phyloP scores from a whole-genome alignment of 331 rosid species.

The Malus hybrid region DNA sequence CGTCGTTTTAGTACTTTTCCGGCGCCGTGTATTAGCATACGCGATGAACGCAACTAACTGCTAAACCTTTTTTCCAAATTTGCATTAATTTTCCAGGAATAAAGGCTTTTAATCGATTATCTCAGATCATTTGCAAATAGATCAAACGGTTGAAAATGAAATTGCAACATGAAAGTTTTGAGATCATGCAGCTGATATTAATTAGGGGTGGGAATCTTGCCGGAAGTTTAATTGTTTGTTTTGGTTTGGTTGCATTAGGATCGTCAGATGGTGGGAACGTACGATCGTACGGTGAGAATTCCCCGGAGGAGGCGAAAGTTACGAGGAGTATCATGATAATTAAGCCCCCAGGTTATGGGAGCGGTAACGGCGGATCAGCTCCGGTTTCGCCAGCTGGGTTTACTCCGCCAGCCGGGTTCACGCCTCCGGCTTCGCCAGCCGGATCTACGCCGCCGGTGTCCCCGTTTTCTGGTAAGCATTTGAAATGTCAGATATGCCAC shows the following conservation, averaged over 20 bases:
- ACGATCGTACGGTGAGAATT: slow-evolving; percentile 58
- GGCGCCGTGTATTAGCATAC: slow-evolving; percentile 15
- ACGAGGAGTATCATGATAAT: slow-evolving; percentile 92
- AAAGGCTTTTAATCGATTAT: no score
- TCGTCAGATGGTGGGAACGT: slow-evolving; percentile 31
- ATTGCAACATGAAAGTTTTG: neutral
- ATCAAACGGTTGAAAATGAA: neutral
- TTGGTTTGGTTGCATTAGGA: slow-evolving; percentile 38
- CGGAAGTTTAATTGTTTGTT: neutral
- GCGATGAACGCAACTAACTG: neutral
- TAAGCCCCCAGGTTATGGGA: slow-evolving; percentile 70
- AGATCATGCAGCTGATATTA: neutral
- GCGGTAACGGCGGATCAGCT: slow-evolving; percentile 50
- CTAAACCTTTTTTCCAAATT: neutral
- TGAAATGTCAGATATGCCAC: neutral
- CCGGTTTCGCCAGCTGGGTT: slow-evolving; percentile 49
- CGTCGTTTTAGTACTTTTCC: neutral
- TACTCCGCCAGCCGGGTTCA: slow-evolving; percentile 24
- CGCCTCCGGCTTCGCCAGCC: slow-evolving; percentile 46
- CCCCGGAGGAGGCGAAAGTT: slow-evolving; percentile 50
- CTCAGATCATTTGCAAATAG: neutral
- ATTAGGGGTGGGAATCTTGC: no score
- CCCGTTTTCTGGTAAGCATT: slow-evolving; percentile 36
- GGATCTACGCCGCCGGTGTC: slow-evolving; percentile 39
- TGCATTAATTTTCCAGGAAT: neutral